Base-by-base conservation (phyloP, 2,329 filamentous ascomycete genomes). In the Stemphylium vesicarium region DNA sequence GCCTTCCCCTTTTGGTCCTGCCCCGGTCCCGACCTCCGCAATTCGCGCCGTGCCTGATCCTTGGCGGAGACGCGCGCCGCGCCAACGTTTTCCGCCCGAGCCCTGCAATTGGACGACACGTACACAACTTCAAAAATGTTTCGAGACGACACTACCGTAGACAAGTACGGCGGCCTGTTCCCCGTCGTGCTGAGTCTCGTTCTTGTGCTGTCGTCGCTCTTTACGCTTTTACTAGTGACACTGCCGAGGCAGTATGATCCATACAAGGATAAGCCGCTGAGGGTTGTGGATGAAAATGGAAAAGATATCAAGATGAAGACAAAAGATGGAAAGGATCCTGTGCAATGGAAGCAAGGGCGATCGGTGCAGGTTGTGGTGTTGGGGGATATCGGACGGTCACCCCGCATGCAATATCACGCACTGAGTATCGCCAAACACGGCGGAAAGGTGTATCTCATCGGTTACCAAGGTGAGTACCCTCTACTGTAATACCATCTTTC, bases 361-460 rank as follows among this genome's bases (percentile, higher is more conserved):
- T 83, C 81, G 0, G 84, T 94, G 38, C 92, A 96, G 75, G 86
- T 99, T 47, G 83, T 99, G 13, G 95, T 99, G 15, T 84, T 99
- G 24, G 95, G 95, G 39, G 95, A 99, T 71, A 93, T 99, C 73
- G 95, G 95, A 35, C 87, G 93, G 40, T 98, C 94, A 73, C 95
- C 95, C 44, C 91, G 95, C 52, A 99, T 99, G 94, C 93, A 98
- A 72, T 98, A 99, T 69, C 95, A 99, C 83, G 94, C 94, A 16
- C 81, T 96, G 64, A 98, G 94, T 73, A 87, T 98, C 68, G 91
- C 92, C 36, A 90, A 88, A 67, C 87, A 92, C 70, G 91, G 91
- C 20, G 89, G 87, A 6, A 82, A 83, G 31, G 94, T 97, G 16
- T 88, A 94, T 72, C 79, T 99, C 11, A 88, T 99, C 64, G 95